phyloP scores from a whole-genome alignment of 2,329 filamentous ascomycete genomes.

The Fusarium penzigii region DNA sequence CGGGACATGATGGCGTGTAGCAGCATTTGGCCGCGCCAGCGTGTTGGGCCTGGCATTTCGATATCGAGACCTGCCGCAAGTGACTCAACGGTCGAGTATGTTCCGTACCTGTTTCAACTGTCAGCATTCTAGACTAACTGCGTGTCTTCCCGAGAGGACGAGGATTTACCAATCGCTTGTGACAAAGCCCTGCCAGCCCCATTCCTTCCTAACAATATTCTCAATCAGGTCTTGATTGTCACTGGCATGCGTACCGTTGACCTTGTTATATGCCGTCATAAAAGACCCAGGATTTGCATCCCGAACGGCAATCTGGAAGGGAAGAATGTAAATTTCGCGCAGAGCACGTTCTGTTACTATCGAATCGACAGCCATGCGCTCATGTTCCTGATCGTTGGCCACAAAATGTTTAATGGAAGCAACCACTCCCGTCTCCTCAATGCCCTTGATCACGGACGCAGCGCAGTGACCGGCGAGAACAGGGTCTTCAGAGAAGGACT shows the following conservation, averaged over 20 bases:
- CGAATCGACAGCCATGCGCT: conserved; percentile 2
- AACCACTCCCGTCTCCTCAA: not conserved
- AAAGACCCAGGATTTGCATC: conserved; percentile 5
- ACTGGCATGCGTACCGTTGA: conserved; percentile 2
- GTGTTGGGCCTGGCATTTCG: conserved; percentile 1
- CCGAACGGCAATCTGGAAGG: conserved; percentile 2
- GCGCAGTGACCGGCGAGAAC: conserved; percentile 1
- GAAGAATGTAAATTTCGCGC: conserved; percentile 1
- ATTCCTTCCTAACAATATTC: conserved; percentile 3
- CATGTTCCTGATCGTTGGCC: conserved; percentile 5
- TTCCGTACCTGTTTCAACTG: not conserved
- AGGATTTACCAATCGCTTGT: not conserved
- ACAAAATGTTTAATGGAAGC: conserved; percentile 3
- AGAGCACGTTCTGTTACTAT: not conserved
- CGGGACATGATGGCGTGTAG: not conserved
- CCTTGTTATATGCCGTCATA: conserved; percentile 4
- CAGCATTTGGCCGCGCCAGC: conserved; percentile 1
- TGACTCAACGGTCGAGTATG: conserved; percentile 2
- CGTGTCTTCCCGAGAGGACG: not conserved
- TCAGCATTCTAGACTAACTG: not conserved
- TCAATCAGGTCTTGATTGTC: conserved; percentile 1
- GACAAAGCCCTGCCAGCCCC: not conserved
- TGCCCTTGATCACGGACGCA: not conserved
- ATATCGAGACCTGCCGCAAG: not conserved
- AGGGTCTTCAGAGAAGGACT: conserved; percentile 2